These are phyloP conservation scores for Aspergillus tubingensis DNA, from an alignment of 2,329 filamentous ascomycete species.

Conservation along the genomic window DNA sequence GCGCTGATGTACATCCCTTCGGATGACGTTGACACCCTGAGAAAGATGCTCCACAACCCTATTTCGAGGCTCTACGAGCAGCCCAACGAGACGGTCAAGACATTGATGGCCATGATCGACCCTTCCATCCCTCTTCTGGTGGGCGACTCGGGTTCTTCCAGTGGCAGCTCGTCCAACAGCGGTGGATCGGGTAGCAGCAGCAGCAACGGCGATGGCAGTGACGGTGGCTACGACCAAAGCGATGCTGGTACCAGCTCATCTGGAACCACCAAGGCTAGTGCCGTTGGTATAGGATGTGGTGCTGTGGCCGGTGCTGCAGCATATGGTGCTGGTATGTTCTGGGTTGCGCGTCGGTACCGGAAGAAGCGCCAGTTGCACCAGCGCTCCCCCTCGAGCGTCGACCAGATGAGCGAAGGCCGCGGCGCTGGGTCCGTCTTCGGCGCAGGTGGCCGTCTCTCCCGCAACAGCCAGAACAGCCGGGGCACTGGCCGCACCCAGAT, in stretches of 20 bases:
- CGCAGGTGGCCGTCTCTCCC: conserved; percentile 48
- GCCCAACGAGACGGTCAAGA: conserved; percentile 63
- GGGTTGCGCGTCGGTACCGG: conserved; percentile 87
- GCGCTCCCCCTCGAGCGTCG: conserved; percentile 70
- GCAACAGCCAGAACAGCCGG: conserved; percentile 65
- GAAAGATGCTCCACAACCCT: conserved; percentile 69
- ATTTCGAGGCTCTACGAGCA: conserved; percentile 76
- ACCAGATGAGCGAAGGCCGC: conserved; percentile 68
- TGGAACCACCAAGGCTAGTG: conserved; percentile 46
- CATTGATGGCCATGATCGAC: conserved; percentile 80
- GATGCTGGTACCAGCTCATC: conserved; percentile 53
- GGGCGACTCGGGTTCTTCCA: conserved; percentile 50
- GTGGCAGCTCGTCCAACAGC: conserved; percentile 29
- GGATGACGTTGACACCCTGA: conserved; percentile 67
- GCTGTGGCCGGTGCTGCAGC: conserved; percentile 76
- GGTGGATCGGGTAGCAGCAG: conserved; percentile 45
- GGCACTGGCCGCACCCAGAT: conserved; percentile 67
- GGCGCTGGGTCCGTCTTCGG: conserved; percentile 41
- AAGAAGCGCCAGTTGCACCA: conserved; percentile 77
- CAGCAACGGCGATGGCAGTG: conserved; percentile 43
- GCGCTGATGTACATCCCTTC: conserved; percentile 75
- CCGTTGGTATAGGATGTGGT: conserved; percentile 70
- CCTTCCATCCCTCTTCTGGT: conserved; percentile 71
- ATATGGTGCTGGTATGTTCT: conserved; percentile 95
- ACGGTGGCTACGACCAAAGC: conserved; percentile 40